Evolutionary conservation across 1,139 yeast genomes (phyloP).

Genomic region (Scheffersomyces insectosa): DNA sequence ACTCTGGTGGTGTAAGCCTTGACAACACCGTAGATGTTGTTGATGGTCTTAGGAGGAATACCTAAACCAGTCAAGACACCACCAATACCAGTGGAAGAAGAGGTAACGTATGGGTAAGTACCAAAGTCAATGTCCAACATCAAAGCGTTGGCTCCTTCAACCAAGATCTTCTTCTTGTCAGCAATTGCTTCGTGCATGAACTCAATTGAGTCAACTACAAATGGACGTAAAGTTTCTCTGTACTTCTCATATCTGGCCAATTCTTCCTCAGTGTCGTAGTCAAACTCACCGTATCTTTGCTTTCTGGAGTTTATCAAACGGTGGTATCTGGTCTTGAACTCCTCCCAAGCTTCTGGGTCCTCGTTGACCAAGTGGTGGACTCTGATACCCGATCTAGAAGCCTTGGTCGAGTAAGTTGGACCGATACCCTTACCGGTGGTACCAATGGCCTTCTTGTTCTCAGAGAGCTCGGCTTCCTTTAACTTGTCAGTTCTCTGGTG

Average conservation of each 20-base stretch:
- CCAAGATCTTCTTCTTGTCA: conserved; percentile 78
- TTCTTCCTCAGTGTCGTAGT: conserved; percentile 81
- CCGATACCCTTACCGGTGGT: conserved; percentile 99
- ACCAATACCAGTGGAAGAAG: conserved; percentile 94
- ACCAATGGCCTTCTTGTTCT: conserved; percentile 87
- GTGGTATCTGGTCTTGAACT: conserved; percentile 75
- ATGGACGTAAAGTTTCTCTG: conserved; percentile 77
- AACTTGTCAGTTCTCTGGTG: conserved; percentile 96
- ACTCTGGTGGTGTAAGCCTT: conserved; percentile 99
- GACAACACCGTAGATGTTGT: conserved; percentile 89
- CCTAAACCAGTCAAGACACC: conserved; percentile 98
- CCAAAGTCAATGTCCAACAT: conserved; percentile 98
- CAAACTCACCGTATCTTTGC: conserved; percentile 91
- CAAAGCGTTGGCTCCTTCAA: conserved; percentile 98
- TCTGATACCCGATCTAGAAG: conserved; percentile 94
- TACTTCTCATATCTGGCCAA: conserved; percentile 72
- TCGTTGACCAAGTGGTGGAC: conserved; percentile 93
- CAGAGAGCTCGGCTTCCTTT: conserved; percentile 87
- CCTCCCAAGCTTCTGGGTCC: conserved; percentile 91
- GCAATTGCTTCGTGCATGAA: conserved; percentile 85
- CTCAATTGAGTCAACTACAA: conserved; percentile 88
- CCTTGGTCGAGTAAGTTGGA: conserved; percentile 96
- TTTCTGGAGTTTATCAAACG: conserved; percentile 78
- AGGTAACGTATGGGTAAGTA: conserved; percentile 96
- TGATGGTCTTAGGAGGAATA: conserved; percentile 81